Percentiles rank a stretch among this genome's conserved stretches.
phyloP scores from a whole-genome alignment of 495 filamentous ascomycete genomes.

The Trichocladium antarcticum region DNA sequence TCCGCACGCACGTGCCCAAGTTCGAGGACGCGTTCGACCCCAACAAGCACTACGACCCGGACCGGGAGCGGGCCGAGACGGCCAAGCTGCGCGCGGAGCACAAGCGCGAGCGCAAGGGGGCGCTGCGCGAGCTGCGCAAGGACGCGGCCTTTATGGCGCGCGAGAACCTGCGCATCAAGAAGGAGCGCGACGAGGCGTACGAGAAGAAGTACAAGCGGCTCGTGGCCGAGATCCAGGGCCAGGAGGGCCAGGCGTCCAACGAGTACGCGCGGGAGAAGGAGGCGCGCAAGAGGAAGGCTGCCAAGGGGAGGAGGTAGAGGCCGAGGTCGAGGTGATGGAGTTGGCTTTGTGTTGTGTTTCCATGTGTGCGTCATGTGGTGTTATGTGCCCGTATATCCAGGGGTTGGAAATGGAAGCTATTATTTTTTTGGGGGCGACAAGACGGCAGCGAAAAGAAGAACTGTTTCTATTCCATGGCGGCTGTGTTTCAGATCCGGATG shows the following conservation, averaged over 20 bases:
- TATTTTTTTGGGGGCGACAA: background rate
- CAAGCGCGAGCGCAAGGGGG: constrained; percentile 92
- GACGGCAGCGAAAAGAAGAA: too few relatives aligned
- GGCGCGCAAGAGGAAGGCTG: constrained; percentile 52
- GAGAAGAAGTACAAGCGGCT: constrained; percentile 89
- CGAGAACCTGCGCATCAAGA: constrained; percentile 83
- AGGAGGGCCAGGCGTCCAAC: constrained; percentile 79
- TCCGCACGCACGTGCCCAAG: constrained; percentile 81
- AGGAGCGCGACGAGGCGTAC: constrained; percentile 77
- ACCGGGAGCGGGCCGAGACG: constrained; percentile 72
- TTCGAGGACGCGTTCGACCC: constrained; percentile 95
- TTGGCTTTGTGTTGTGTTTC: background rate
- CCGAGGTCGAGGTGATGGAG: background rate
- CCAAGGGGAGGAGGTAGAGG: constrained; percentile 22
- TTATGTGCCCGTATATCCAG: background rate
- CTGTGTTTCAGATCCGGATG: too few relatives aligned
- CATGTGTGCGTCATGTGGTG: background rate
- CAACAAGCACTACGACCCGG: constrained; percentile 88
- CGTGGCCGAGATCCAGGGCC: constrained; percentile 86
- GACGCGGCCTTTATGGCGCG: constrained; percentile 84
- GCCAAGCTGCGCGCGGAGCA: constrained; percentile 75
- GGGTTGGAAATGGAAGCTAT: background rate
- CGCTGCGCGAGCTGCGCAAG: constrained; percentile 86
- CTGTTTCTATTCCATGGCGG: too few relatives aligned
- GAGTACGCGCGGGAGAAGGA: constrained; percentile 79